Conservation (phyloP, 305 asterid genomes). For the Striga hermonthica region DNA sequence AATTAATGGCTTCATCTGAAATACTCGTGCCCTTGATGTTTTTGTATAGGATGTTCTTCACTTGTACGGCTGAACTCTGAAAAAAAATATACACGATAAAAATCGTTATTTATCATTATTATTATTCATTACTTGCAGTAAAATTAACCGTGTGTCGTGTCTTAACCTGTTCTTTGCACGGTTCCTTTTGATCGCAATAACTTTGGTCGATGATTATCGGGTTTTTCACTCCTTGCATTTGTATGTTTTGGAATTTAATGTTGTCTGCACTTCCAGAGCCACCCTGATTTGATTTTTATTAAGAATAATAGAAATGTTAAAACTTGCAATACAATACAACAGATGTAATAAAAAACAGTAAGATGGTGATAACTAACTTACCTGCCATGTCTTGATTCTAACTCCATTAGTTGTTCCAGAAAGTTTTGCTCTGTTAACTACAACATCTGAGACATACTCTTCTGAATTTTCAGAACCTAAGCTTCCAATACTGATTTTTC, state of each 20-base stretch:
- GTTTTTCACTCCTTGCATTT: slow-evolving; percentile 57
- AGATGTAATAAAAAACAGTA: too few relatives aligned
- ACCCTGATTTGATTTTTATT: slow-evolving; percentile 38
- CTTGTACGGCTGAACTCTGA: slow-evolving; percentile 60
- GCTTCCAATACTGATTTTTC: slow-evolving; percentile 58
- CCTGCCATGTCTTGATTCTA: slow-evolving; percentile 90
- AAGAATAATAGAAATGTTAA: too few relatives aligned
- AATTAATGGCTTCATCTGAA: slow-evolving; percentile 41
- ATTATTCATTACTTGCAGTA: too few relatives aligned
- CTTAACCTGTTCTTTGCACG: slow-evolving; percentile 57
- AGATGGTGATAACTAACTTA: slow-evolving; percentile 10
- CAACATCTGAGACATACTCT: slow-evolving; percentile 43
- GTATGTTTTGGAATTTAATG: slow-evolving; percentile 59
- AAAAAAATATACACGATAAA: not conserved
- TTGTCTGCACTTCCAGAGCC: slow-evolving; percentile 78
- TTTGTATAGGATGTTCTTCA: slow-evolving; percentile 50
- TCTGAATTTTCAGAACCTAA: slow-evolving; percentile 52
- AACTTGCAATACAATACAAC: too few relatives aligned
- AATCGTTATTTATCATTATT: too few relatives aligned
- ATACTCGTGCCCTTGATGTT: slow-evolving; percentile 71
- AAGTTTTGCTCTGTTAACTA: slow-evolving; percentile 46
- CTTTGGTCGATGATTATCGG: slow-evolving; percentile 75
- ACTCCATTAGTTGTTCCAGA: slow-evolving; percentile 72
- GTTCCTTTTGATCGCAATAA: slow-evolving; percentile 56
- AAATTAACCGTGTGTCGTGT: not conserved